These are phyloP conservation scores for Haplographium delicatum DNA, from an alignment of 495 filamentous ascomycete species.

Conservation along the genomic window DNA sequence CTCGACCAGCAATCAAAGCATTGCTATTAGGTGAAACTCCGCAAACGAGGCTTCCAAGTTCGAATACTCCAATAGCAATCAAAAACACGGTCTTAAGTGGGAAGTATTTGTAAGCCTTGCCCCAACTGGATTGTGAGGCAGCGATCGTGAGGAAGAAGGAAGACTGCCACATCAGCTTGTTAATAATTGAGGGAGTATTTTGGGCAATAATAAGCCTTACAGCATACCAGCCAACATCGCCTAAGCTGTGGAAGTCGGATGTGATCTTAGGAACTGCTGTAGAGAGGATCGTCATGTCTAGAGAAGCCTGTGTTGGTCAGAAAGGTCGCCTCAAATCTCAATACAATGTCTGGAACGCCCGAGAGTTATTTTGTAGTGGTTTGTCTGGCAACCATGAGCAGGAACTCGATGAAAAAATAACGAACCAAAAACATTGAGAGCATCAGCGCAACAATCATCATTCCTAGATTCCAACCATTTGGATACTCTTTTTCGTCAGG, in stretches of 20 bases:
- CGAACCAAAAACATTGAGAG: conserved; percentile 12
- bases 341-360: too few relatives aligned
- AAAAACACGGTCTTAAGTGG: conserved; percentile 56
- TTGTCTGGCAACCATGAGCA: too few relatives aligned
- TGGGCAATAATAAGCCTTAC: not conserved
- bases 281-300: conserved; percentile 41
- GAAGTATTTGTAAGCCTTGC: conserved; percentile 25
- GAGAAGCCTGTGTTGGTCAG: conserved; percentile 3
- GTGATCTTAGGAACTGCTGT: conserved; percentile 48
- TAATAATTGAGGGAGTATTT: conserved; percentile 36
- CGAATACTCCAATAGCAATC: conserved; percentile 67
- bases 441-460: conserved; percentile 5
- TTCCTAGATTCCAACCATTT: not conserved
- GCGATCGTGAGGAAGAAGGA: conserved; percentile 54
- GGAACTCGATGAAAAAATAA: not conserved
- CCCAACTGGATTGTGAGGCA: conserved; percentile 19
- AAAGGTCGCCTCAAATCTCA: too few relatives aligned
- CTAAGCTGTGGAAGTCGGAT: conserved; percentile 36
- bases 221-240: conserved; percentile 43
- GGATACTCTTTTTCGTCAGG: conserved; percentile 4
- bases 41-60: conserved; percentile 75
- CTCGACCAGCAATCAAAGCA: conserved; percentile 75
- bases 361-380: too few relatives aligned
- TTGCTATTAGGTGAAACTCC: conserved; percentile 60
- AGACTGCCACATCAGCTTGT: conserved; percentile 36